These are phyloP conservation scores for Nidula niveotomentosa DNA, from an alignment of 1,284 basidiomycete species.

Conservation along the genomic window DNA sequence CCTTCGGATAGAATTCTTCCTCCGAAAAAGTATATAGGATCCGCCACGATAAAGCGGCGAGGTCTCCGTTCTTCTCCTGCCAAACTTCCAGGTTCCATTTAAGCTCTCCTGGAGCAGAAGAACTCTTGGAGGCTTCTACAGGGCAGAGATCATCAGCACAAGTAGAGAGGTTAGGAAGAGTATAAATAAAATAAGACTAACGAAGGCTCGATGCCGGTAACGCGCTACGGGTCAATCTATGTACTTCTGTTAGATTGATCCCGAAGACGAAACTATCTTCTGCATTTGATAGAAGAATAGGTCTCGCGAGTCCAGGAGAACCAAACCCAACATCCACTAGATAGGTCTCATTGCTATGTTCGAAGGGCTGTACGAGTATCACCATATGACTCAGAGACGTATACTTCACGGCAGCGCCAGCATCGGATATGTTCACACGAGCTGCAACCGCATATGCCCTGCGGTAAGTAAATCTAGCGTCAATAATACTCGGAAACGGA, in stretches of 20 bases:
- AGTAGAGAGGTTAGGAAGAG: neutral
- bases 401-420: conserved; percentile 10
- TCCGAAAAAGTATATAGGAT: conserved; percentile 33
- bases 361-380: conserved; percentile 34
- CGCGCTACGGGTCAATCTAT: conserved; percentile 20
- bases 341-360: conserved; percentile 30
- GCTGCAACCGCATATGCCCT: conserved; percentile 26
- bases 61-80: conserved; percentile 16
- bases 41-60: conserved; percentile 16
- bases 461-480: neutral
- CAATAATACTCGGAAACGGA: too few species aligned
- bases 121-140: conserved; percentile 7
- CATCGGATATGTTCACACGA: conserved; percentile 23
- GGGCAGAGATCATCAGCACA: neutral
- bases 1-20: conserved; percentile 28
- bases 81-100: conserved; percentile 30
- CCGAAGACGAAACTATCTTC: conserved; percentile 23
- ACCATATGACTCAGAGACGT: conserved; percentile 27
- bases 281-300: conserved; percentile 30
- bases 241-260: conserved; percentile 24
- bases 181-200: conserved; percentile 6
- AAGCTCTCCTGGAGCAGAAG: conserved; percentile 10
- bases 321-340: conserved; percentile 37
- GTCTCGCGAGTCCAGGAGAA: conserved; percentile 23
- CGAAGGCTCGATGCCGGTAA: conserved; percentile 20